Evolutionary conservation across 2,329 filamentous ascomycete genomes (phyloP).

Genomic region (Ampelomyces quisqualis): DNA sequence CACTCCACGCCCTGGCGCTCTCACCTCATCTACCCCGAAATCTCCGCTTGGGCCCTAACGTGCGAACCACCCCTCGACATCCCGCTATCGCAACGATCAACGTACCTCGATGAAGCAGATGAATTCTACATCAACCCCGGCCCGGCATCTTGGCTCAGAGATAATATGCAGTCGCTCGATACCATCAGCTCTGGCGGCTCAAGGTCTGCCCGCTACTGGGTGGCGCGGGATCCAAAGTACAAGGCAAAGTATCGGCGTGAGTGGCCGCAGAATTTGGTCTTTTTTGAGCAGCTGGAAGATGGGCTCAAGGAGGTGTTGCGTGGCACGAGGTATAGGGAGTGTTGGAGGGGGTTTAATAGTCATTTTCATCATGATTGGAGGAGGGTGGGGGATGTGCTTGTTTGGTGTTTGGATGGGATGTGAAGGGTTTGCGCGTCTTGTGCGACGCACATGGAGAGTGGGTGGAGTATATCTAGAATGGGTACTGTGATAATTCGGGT

Average conservation of each 20-base stretch:
- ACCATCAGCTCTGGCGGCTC: slow-evolving; percentile 22
- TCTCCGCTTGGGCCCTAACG: slow-evolving; percentile 79
- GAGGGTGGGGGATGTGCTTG: slow-evolving; percentile 61
- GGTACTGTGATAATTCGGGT: no score
- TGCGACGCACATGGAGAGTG: no score
- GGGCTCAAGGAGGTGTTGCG: slow-evolving; percentile 49
- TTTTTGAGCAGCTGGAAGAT: slow-evolving; percentile 61
- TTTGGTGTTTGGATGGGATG: slow-evolving; percentile 52
- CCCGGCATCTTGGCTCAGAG: slow-evolving; percentile 42
- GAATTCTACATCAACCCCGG: slow-evolving; percentile 74
- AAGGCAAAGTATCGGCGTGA: slow-evolving; percentile 18
- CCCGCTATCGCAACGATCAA: slow-evolving; percentile 59
- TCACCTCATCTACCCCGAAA: slow-evolving; percentile 72
- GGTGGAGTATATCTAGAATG: no score
- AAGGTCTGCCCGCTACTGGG: slow-evolving; percentile 28
- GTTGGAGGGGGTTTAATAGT: slow-evolving; percentile 61
- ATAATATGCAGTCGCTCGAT: slow-evolving; percentile 44
- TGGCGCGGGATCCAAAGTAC: slow-evolving; percentile 23
- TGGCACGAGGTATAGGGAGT: slow-evolving; percentile 56
- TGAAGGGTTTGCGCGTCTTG: no score
- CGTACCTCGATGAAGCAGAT: slow-evolving; percentile 87
- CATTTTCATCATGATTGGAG: slow-evolving; percentile 64
- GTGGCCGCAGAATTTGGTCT: slow-evolving; percentile 52
- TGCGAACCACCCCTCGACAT: slow-evolving; percentile 86
- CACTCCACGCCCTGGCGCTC: slow-evolving; percentile 95